Evolutionary conservation across 129 eudicot genomes (phyloP).

Genomic region (Saussurea involucrata): DNA sequence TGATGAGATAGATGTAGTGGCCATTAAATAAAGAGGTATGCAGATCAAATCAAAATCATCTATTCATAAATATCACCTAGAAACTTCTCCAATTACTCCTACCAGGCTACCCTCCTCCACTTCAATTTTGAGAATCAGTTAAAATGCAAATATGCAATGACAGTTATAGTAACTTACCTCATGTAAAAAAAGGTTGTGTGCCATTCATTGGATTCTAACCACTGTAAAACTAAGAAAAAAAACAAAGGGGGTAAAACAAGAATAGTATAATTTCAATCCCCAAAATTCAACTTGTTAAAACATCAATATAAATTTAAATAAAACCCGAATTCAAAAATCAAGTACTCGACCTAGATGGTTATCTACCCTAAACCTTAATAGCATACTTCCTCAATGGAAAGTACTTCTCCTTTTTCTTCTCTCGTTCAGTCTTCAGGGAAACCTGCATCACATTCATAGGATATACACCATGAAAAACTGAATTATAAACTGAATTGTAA

Average conservation of each 20-base stretch:
- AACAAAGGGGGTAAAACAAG: not conserved
- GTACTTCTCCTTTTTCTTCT: slow-evolving; percentile 69
- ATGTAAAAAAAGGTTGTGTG: too few species aligned
- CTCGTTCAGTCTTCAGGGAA: slow-evolving; percentile 58
- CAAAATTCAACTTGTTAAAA: not conserved
- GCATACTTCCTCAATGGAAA: slow-evolving; percentile 66
- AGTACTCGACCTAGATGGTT: not conserved
- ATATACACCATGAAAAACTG: too few species aligned
- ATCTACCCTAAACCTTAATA: slow-evolving; percentile 44
- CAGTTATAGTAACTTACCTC: not conserved
- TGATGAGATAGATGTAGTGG: too few species aligned
- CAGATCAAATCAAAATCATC: too few species aligned
- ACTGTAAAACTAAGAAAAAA: not conserved
- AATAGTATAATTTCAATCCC: not conserved
- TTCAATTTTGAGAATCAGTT: too few species aligned
- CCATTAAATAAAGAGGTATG: too few species aligned
- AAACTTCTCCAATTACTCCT: too few species aligned
- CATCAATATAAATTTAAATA: not conserved
- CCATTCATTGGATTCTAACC: not conserved
- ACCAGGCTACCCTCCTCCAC: too few species aligned
- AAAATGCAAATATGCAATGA: not conserved
- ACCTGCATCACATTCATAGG: slow-evolving; percentile 28
- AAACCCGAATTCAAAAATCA: not conserved
- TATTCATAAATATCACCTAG: too few species aligned
- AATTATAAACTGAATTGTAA: too few species aligned